These are phyloP conservation scores for Hygrophorus pudorinus DNA, from an alignment of 768 basidiomycete species.

Conservation along the genomic window DNA sequence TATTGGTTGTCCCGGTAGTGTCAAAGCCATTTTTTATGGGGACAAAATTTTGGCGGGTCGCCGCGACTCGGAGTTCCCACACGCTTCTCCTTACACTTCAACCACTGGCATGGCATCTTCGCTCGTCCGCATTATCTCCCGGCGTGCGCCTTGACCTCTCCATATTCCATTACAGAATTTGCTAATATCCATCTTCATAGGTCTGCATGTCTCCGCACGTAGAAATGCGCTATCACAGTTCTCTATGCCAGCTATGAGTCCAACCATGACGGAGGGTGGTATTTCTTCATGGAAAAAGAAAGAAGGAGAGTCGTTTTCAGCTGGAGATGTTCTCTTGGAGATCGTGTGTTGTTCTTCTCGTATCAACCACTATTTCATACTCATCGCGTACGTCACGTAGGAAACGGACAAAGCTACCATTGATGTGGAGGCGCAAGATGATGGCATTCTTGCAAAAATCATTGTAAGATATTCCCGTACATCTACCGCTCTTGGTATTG, in stretches of 20 bases:
- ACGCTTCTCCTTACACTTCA: constrained; percentile 17
- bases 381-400: constrained; percentile 30
- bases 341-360: constrained; percentile 48
- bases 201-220: constrained; percentile 73
- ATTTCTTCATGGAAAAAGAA: constrained; percentile 97
- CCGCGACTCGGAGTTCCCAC: constrained; percentile 23
- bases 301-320: constrained; percentile 83
- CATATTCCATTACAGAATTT: not conserved
- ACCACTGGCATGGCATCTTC: constrained; percentile 42
- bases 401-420: constrained; percentile 99
- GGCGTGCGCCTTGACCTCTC: constrained; percentile 37
- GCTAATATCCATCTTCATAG: constrained; percentile 29
- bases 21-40: constrained; percentile 15
- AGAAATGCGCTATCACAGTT: constrained; percentile 78
- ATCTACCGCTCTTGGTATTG: not conserved
- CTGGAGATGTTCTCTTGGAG: constrained; percentile 92
- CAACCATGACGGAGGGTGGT: constrained; percentile 99
- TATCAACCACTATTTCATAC: not conserved
- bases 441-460: constrained; percentile 94
- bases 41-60: constrained; percentile 17
- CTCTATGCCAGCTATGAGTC: constrained; percentile 98
- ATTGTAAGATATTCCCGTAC: constrained; percentile 47
- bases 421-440: constrained; percentile 98
- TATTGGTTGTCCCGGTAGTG: constrained; percentile 78
- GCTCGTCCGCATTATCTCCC: constrained; percentile 54